Evolutionary conservation across 129 eudicot species (phyloP).

Genomic region (Logfia minima): DNA sequence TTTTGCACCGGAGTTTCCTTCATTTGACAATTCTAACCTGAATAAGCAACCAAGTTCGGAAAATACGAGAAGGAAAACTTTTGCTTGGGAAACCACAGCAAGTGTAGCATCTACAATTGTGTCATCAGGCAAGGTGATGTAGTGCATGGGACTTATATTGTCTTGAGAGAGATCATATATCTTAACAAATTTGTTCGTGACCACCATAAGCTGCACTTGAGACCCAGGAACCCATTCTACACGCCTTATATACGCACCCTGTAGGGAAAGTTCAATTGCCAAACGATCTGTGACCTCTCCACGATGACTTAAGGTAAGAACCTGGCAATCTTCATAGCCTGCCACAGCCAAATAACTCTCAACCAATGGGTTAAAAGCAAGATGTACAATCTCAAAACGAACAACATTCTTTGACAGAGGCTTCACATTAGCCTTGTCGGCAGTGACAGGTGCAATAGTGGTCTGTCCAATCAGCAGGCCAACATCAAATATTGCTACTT

Average conservation of each 20-base stretch:
- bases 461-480: constrained; percentile 99
- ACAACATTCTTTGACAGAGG: constrained; percentile 94
- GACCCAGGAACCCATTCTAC: constrained; percentile 97
- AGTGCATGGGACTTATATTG: constrained; percentile 88
- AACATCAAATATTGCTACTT: constrained; percentile 95
- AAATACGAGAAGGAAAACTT: constrained; percentile 69
- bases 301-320: constrained; percentile 87
- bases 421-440: constrained; percentile 96
- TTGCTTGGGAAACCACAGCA: constrained; percentile 78
- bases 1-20: constrained; percentile 75
- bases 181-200: constrained; percentile 85
- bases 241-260: constrained; percentile 89
- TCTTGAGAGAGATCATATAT: constrained; percentile 95
- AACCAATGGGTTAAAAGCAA: constrained; percentile 73
- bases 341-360: constrained; percentile 95
- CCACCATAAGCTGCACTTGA: constrained; percentile 97
- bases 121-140: constrained; percentile 74
- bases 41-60: constrained; percentile 77
- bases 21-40: constrained; percentile 77
- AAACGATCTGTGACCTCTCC: constrained; percentile 98
- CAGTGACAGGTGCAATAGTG: constrained; percentile 87
- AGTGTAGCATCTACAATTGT: constrained; percentile 82
- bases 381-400: constrained; percentile 94
- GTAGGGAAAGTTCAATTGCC: constrained; percentile 93
- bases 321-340: constrained; percentile 99